Percentiles rank a stretch among this genome's conserved stretches.
phyloP scores from a whole-genome alignment of 169 alveolate species.

The Cryptosporidium muris region DNA sequence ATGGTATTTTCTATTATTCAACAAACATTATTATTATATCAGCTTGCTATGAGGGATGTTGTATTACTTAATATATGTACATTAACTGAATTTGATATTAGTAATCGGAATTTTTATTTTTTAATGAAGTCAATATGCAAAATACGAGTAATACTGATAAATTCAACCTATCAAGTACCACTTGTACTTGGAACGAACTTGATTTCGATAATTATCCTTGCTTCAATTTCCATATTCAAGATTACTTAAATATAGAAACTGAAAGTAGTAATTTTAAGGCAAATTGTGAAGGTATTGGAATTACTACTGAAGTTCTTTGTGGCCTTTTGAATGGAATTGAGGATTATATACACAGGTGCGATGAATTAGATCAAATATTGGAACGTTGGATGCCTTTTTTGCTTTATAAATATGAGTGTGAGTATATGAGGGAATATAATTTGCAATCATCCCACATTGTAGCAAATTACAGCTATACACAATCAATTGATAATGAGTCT shows the following conservation, averaged over 20 bases:
- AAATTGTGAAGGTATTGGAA: neutral
- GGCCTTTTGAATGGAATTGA: slow-evolving; percentile 62
- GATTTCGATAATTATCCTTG: neutral
- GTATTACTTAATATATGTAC: slow-evolving; percentile 33
- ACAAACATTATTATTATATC: slow-evolving; percentile 28
- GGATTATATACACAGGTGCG: slow-evolving; percentile 48
- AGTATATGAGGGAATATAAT: slow-evolving; percentile 1
- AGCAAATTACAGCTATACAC: neutral
- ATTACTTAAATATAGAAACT: neutral
- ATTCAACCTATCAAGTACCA: neutral
- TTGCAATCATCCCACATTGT: neutral
- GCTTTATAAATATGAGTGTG: slow-evolving; percentile 28
- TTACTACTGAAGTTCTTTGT: slow-evolving; percentile 52
- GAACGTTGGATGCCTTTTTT: slow-evolving; percentile 64
- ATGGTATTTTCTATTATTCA: slow-evolving; percentile 17
- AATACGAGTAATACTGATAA: neutral
- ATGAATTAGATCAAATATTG: slow-evolving; percentile 32
- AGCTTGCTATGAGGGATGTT: slow-evolving; percentile 32
- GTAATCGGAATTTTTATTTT: slow-evolving; percentile 12
- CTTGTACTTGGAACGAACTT: neutral
- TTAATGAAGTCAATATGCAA: neutral
- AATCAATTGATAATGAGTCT: slow-evolving; percentile 1
- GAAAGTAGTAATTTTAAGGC: neutral
- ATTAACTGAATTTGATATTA: slow-evolving; percentile 6
- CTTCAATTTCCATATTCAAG: neutral